These are phyloP conservation scores for Rhizopus delemar DNA, from an alignment of 371 early-diverging fungal species.

Conservation along the genomic window DNA sequence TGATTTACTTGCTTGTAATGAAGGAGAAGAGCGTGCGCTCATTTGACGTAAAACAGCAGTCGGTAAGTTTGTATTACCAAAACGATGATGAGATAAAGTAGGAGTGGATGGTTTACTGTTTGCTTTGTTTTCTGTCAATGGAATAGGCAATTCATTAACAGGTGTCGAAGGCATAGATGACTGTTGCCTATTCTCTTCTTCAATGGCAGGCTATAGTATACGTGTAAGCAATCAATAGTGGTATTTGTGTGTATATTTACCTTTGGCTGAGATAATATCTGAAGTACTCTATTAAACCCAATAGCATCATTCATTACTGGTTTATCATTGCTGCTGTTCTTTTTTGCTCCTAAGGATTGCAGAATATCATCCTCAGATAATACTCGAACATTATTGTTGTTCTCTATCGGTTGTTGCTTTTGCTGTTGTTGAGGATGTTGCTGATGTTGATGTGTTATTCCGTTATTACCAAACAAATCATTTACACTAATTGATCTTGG, in stretches of 20 bases:
- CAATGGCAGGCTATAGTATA: background rate
- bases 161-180: conserved; percentile 2
- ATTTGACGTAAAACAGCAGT: conserved; percentile 69
- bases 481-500: conserved; percentile 49
- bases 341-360: conserved; percentile 51
- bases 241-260: conserved; percentile 9
- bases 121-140: conserved; percentile 1
- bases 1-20: conserved; percentile 28
- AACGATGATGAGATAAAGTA: conserved; percentile 34
- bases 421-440: conserved; percentile 5
- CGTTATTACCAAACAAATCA: conserved; percentile 48
- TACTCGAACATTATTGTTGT: conserved; percentile 36
- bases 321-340: conserved; percentile 17
- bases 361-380: conserved; percentile 65
- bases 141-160: background rate
- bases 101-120: conserved; percentile 18
- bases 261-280: conserved; percentile 61
- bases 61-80: conserved; percentile 62
- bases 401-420: conserved; percentile 4
- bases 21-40: conserved; percentile 57
- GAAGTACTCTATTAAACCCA: conserved; percentile 62
- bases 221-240: background rate
- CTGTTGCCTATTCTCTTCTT: background rate
- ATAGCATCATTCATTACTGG: conserved; percentile 43
- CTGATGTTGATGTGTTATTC: conserved; percentile 11